These are phyloP conservation scores for Caloboletus firmus DNA, from an alignment of 1,284 basidiomycete species.

Conservation along the genomic window DNA sequence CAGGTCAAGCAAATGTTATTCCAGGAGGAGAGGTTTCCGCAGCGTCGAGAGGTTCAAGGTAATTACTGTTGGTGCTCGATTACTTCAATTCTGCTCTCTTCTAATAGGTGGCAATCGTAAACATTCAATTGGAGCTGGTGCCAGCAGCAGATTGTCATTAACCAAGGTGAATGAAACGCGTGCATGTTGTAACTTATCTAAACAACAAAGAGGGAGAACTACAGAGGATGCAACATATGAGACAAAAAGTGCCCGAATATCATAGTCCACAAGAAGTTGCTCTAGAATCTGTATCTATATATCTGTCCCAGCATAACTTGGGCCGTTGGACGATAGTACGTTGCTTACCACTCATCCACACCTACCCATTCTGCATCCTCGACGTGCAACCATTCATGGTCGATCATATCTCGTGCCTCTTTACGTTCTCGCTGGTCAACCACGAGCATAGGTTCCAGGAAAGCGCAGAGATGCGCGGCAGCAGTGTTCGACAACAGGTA, in stretches of 20 bases:
- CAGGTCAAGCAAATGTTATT: too few relatives aligned
- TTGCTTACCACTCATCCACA: constrained; percentile 46
- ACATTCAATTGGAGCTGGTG: not conserved
- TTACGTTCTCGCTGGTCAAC: constrained; percentile 69
- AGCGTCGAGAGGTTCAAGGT: too few relatives aligned
- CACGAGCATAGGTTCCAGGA: constrained; percentile 79
- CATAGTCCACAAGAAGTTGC: constrained; percentile 2
- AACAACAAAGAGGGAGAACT: not conserved
- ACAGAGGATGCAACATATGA: constrained; percentile 13
- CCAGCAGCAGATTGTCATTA: not conserved
- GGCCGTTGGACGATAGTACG: not conserved
- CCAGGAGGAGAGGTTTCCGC: too few relatives aligned
- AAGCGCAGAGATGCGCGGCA: constrained; percentile 61
- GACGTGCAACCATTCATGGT: constrained; percentile 72
- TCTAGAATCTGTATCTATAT: constrained; percentile 13
- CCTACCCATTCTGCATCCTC: constrained; percentile 44
- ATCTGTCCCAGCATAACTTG: constrained; percentile 1
- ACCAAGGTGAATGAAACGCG: not conserved
- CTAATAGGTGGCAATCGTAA: not conserved
- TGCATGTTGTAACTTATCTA: not conserved
- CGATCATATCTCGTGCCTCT: constrained; percentile 70
- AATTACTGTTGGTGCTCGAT: too few relatives aligned
- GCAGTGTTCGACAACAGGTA: constrained; percentile 69
- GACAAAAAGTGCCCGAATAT: not conserved
- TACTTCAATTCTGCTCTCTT: not conserved